These are phyloP conservation scores for Insectozyma bohioensis DNA, from an alignment of 1,139 yeast species.

Conservation along the genomic window DNA sequence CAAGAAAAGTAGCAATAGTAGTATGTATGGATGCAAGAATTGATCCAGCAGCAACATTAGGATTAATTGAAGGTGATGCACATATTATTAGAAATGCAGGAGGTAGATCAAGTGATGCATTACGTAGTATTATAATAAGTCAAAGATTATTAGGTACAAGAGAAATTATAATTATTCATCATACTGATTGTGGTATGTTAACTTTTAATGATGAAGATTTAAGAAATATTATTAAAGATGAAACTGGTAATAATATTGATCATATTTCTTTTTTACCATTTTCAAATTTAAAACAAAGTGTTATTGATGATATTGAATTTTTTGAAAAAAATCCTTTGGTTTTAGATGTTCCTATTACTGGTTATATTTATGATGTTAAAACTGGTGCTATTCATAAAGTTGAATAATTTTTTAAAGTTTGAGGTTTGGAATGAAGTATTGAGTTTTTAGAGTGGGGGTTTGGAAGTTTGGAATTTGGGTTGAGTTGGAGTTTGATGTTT, in stretches of 20 bases:
- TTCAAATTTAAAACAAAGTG: conserved; percentile 31
- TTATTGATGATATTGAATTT: conserved; percentile 33
- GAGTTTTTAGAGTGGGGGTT: too few relatives aligned
- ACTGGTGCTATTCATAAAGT: conserved; percentile 29
- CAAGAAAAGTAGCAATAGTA: conserved; percentile 34
- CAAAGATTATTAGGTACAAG: conserved; percentile 33
- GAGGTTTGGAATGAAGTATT: too few relatives aligned
- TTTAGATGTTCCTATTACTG: conserved; percentile 33
- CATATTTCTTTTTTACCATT: conserved; percentile 36
- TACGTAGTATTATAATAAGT: conserved; percentile 40
- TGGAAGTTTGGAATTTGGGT: too few relatives aligned
- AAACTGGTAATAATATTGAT: conserved; percentile 29
- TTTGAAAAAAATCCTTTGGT: conserved; percentile 25
- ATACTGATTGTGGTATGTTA: conserved; percentile 45
- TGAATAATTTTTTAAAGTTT: conserved; percentile 5
- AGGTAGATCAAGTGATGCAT: conserved; percentile 41
- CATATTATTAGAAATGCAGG: conserved; percentile 49
- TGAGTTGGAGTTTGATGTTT: too few relatives aligned
- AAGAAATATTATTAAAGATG: conserved; percentile 24
- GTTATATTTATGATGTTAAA: conserved; percentile 40
- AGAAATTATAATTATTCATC: conserved; percentile 41
- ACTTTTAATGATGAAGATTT: conserved; percentile 34
- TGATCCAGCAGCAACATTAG: conserved; percentile 41
- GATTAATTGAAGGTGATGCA: conserved; percentile 43
- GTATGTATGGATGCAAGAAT: conserved; percentile 48